Base-by-base conservation (phyloP, 2,329 filamentous ascomycete species). In the Fusarium burgessii region DNA sequence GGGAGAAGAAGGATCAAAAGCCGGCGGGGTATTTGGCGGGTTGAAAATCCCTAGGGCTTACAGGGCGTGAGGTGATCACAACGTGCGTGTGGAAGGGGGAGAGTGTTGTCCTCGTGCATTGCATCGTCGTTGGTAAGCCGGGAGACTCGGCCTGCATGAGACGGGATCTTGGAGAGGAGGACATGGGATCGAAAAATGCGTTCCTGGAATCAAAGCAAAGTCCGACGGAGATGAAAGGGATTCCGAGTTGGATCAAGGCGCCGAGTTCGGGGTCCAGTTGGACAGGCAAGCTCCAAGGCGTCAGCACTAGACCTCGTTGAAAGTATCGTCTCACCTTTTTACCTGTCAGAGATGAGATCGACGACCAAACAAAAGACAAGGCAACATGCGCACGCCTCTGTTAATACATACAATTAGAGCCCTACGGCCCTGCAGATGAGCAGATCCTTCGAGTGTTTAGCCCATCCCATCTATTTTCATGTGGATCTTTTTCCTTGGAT, bases 21-120 rank as follows among this genome's bases (percentile, higher is more conserved):
- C 51, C 32, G 40, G 65, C 63, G 71, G 70, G 64, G 64, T 60
- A 62, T 40, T 33, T 41, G 66, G 52, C 58, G 47, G 54, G 61
- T 52, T 58, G 56, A 57, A 51, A 58, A 55, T 29, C 52, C 49
- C 62, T 76, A 76, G 74, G 74, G 74, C 74, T 76, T 76, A 76
- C 69, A 62, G 74, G 68, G 71, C 67, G 74, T 71, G 62, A 32
- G 47, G 45, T 41, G 54, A 57, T 45, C 25, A 54, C 46, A 55
- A 43, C 54, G 43, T 57, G 57, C 45, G 33, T 55, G 49, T 55
- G 50, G 38, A 43, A 63, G 32, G 27, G 29, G 23, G 29, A 32
- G 56, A 47, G 32, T 25, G 6, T 12, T 15, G 47, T 23, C 51
- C 33, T 47, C 51, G 46, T 57, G 60, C 68, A 64, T 70, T 56